Conservation (phyloP, 2,329 filamentous ascomycete genomes). For the Aspergillus unguis region DNA sequence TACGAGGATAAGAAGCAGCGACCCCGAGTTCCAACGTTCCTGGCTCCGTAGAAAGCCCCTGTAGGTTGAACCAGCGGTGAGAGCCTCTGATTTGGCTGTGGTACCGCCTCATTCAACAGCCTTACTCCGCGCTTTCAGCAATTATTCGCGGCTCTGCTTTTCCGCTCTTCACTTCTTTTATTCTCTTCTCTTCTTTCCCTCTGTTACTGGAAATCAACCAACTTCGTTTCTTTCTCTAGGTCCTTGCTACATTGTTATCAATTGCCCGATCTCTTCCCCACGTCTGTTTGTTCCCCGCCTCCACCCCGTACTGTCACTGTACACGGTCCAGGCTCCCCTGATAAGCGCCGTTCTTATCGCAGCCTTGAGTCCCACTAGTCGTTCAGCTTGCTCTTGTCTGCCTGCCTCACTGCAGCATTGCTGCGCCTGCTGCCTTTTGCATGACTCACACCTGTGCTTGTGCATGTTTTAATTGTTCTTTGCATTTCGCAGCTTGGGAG, state of each 20-base stretch:
- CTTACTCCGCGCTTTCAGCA: constrained; percentile 14
- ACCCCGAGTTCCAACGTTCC: not conserved
- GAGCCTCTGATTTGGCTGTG: constrained; percentile 21
- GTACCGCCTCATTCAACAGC: constrained; percentile 21
- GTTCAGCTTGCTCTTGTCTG: constrained; percentile 3
- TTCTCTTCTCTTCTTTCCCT: constrained; percentile 5
- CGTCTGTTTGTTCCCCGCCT: constrained; percentile 5
- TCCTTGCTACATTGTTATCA: not conserved
- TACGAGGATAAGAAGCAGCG: constrained; percentile 5
- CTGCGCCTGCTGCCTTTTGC: constrained; percentile 9
- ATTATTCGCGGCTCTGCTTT: constrained; percentile 13
- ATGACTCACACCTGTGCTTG: constrained; percentile 7
- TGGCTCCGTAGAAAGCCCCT: not conserved
- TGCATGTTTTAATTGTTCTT: not conserved
- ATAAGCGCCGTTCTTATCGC: constrained; percentile 16
- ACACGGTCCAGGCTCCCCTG: constrained; percentile 1
- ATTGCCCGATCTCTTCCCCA: constrained; percentile 8
- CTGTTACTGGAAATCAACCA: constrained; percentile 5
- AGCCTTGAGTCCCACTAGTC: constrained; percentile 12
- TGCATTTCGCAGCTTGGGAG: not conserved
- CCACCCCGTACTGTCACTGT: constrained; percentile 7
- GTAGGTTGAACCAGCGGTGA: constrained; percentile 19
- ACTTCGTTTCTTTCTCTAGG: constrained; percentile 13
- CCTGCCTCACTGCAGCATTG: constrained; percentile 10
- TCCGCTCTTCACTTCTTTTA: constrained; percentile 12